Base-by-base conservation (phyloP, 176 grass and related monocot species). In the Aegilops speltoides region DNA sequence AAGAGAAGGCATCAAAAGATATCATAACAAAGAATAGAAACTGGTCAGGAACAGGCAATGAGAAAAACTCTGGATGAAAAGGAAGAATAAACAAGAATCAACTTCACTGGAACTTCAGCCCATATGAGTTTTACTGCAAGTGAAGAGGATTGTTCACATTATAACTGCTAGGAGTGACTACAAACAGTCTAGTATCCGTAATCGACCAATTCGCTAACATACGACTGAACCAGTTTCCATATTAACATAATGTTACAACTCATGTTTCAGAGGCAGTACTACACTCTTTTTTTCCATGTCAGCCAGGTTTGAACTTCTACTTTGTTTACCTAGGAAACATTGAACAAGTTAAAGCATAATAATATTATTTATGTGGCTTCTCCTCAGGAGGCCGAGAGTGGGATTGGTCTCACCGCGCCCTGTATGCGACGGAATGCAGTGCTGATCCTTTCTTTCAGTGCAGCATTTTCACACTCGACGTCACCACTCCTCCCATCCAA, bases 401-500 rank as follows among this genome's bases (percentile, higher is more conserved):
- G 92, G 86, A 99, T 91, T 22, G 94, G 94, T 83, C 90, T 91
- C 57, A 99, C 89, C 0, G 92, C 90, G 48, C 90, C 83, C 76
- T 96, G 86, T 62, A 98, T 96, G 52, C 94, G 88, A 20, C 41
- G 82, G 62, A 94, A 93, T 59, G 94, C 94, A 16, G 63, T 87
- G 83, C 80, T 94, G 64, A 99, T 88, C 77, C 94, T 94, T 78
- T 96, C 92, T 82, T 54, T 96, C 60, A 99, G 33, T 2, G 43
- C 63, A 68, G 82, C 85, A 52, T 96, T 91, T 31, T 93, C 89
- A 29, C 94, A 99, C 66, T 94, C 89, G 68, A 99, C 87, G n/a
- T 96, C 88, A 25, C 97, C 97, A 33, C 88, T 94, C 80, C 64
- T 91, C 64, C 87, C 84, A 45, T 96, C 89, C 81, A 99, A 85